Evolutionary conservation across 2,329 filamentous ascomycete genomes (phyloP), one percentile per base, ranked within the genome.

Genomic region (Ilyonectria robusta): DNA sequence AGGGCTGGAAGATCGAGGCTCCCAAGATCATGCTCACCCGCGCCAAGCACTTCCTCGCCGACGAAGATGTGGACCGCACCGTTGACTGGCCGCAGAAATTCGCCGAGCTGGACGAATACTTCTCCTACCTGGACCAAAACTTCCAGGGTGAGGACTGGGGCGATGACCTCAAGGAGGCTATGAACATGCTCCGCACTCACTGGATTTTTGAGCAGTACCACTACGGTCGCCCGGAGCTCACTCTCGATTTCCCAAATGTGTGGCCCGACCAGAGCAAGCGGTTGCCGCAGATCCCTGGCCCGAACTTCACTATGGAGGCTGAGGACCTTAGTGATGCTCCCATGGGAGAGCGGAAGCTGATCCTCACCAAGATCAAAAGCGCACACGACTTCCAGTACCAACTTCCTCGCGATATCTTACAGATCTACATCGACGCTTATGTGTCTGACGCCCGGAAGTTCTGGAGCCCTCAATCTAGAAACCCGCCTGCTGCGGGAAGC

Each of bases 51-150:
- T 89, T 86, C 67, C 82, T 89, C 23, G 73, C 81, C 4, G 84
- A 87, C 33, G 82, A 86, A 67, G 85, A 89, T 68, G 71, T 77
- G 6, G 80, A 84, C 62, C 80, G 83, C 17, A 81, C 80, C 63
- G 50, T 78, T 1, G 69, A 78, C 48, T 88, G 85, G 80, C 71
- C 80, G 2, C 54, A 67, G 11, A 81, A 82, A 57, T 74, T 82
- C 8, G 72, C 67, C 21, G 81, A 80, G 62, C 73, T 84, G 13
- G 71, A 73, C 19, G 72, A 78, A 29, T 86, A 85, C 71, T 75
- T 87, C 31, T 59, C 77, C 7, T 77, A 81, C 68, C 72, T 84
- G 15, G 51, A 70, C 8, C 23, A 67, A 10, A 74, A 68, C 44
- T 74, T 67, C 47, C 54, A 65, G 3, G 68, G 69, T 2, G 68